Evolutionary conservation across 139 green algal genomes (phyloP), one percentile per base, ranked within the genome.

Genomic region (Picochlorum sp.): DNA sequence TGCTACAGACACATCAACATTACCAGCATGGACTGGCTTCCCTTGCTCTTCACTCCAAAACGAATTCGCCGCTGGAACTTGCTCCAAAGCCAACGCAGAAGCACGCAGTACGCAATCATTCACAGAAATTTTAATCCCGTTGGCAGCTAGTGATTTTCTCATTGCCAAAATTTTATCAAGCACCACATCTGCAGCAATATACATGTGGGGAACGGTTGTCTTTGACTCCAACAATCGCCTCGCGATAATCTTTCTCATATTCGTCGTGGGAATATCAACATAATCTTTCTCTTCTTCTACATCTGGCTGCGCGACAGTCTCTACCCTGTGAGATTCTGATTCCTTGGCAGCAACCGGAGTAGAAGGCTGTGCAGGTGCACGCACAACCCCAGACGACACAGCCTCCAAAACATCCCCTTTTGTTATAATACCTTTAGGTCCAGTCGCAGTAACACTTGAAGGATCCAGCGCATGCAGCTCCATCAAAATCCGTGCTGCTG

Each of bases 21-120:
- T 44, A 30, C 57, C 67, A 71, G 67, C 78, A 71, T 31, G 37
- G 7, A 68, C 23, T 15, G 63, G 45, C 16, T 62, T 62, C 30
- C 49, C 60, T 31, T 55, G 56, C 1, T 28, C 31, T 0, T 10
- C 56, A 28, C 81, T 72, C 77, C 75, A 87, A 1, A 30, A 30
- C 8, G 64, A 68, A 58, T 94, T 92, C 47, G 71, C 87, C 34
- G 57, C 73, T 8, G 92, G 91, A 31, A 96, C 89, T 20, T 91
- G 82, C 7, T 69, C 73, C 16, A 96, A 76, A 7, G 93, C 88
- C 26, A 88, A 55, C 0, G 90, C 91, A 6, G 81, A 78, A 1
- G 92, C 92, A 50, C 89, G 88, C 44, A 97, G 62, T 11, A 98
- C 76, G 57, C 90, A 95, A 73, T 98, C 92, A 63, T 97, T 98